Base-by-base conservation (phyloP, 1,284 basidiomycete species). In the Stereum hirsutum region DNA sequence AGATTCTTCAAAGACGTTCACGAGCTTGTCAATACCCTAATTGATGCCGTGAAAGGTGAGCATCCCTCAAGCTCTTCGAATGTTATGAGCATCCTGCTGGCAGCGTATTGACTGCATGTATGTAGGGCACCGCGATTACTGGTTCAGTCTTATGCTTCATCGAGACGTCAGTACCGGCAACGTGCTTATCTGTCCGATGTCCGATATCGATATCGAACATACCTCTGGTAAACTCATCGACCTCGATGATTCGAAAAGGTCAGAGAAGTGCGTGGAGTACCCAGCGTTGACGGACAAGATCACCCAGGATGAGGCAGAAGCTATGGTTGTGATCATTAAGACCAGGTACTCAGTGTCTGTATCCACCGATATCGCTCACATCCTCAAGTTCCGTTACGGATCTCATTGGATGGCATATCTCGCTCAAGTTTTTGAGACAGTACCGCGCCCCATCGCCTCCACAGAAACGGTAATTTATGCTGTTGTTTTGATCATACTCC, bases 131-230 rank as follows among this genome's bases (percentile, higher is more conserved):
- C 15, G 34, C 34, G 34, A 17, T 20, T 36, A 30, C 28, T 30
- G 28, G 28, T 30, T 30, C 15, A 30, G 28, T 30, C 28, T 30
- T 30, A 30, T 30, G 28, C 28, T 36, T n/a, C 34, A 36, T 36
- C 34, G 34, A n/a, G 34, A 36, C 34, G n/a, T 36, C 11, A 36
- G 34, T 12, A 36, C 34, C 12, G 34, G 34, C 15, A 36, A 36
- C 20, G 12, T 36, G n/a, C 15, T 36, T n/a, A 36, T 36, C n/a
- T 36, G 34, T 20, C 34, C 34, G 6, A 30, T 11, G 28, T 20
- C 20, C 21, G 34, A n/a, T 6, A 20, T n/a, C 12, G 15, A 36
- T 36, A 12, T 20, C n/a, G 34, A 36, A 20, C 12, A 36, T 15
- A 19, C 34, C 20, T n/a, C 15, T 19, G 34, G 34, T 6, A n/a